phyloP scores from a whole-genome alignment of 768 basidiomycete genomes.

The Phallus indusiatus region DNA sequence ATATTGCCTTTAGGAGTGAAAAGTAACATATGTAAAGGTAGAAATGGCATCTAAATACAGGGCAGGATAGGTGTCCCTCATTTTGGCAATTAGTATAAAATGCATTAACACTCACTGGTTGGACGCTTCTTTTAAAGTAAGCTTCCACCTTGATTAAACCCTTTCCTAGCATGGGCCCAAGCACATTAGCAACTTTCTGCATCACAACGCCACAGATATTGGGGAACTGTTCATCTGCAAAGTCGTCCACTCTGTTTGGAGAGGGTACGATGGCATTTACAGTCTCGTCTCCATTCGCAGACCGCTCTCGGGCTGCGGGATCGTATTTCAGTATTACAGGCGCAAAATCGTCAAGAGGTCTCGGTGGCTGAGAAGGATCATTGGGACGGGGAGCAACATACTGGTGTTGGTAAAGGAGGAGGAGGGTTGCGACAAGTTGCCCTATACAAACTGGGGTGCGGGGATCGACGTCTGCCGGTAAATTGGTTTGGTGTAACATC shows the following conservation, averaged over 20 bases:
- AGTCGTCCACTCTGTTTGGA: slow-evolving; percentile 42
- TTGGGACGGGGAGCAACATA: slow-evolving; percentile 46
- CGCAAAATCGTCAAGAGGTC: slow-evolving; percentile 50
- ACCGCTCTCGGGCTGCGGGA: slow-evolving; percentile 40
- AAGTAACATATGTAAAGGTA: slow-evolving; percentile 77
- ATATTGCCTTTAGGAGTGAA: slow-evolving; percentile 95
- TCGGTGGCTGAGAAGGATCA: slow-evolving; percentile 11
- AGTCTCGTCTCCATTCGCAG: slow-evolving; percentile 43
- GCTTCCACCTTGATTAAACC: slow-evolving; percentile 76
- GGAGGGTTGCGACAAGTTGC: slow-evolving; percentile 69
- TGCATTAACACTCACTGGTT: slow-evolving; percentile 40
- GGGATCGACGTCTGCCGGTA: slow-evolving; percentile 46
- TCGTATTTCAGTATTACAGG: slow-evolving; percentile 66
- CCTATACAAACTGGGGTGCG: slow-evolving; percentile 87
- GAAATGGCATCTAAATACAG: slow-evolving; percentile 57
- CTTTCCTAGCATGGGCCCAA: slow-evolving; percentile 79
- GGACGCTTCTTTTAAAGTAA: slow-evolving; percentile 55
- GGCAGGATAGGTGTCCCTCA: slow-evolving; percentile 13
- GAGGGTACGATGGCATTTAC: slow-evolving; percentile 70
- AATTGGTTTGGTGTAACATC: slow-evolving; percentile 21
- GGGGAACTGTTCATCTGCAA: slow-evolving; percentile 10
- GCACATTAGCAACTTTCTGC: slow-evolving; percentile 67
- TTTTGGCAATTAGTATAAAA: slow-evolving; percentile 13
- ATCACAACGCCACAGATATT: slow-evolving; percentile 80
- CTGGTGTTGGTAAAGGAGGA: slow-evolving; percentile 73